These are phyloP conservation scores for Stephanodiscus triporus DNA, from an alignment of 108 stramenopile genomes.

Conservation along the genomic window DNA sequence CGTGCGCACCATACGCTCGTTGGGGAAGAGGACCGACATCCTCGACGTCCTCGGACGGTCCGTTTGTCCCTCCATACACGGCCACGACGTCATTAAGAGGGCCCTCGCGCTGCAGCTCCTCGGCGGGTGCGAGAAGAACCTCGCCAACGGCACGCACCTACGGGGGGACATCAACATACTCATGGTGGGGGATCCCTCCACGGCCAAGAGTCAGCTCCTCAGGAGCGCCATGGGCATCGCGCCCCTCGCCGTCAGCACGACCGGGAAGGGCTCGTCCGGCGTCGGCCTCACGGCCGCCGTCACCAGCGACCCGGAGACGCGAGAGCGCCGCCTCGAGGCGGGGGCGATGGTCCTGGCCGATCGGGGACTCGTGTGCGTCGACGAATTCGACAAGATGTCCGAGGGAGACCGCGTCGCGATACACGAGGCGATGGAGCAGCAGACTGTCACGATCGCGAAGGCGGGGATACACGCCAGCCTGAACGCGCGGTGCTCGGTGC, in stretches of 20 bases:
- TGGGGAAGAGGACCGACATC: slow-evolving; percentile 82
- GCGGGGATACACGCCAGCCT: slow-evolving; percentile 95
- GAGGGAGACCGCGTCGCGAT: slow-evolving; percentile 96
- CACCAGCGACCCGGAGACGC: slow-evolving; percentile 96
- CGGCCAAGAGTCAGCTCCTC: slow-evolving; percentile 98
- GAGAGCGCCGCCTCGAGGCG: slow-evolving; percentile 96
- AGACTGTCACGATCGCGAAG: slow-evolving; percentile 99
- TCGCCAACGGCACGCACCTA: slow-evolving; percentile 97
- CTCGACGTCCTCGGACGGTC: slow-evolving; percentile 83
- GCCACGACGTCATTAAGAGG: slow-evolving; percentile 96
- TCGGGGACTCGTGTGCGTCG: slow-evolving; percentile 98
- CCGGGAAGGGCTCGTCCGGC: slow-evolving; percentile 96
- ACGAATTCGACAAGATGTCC: slow-evolving; percentile 96
- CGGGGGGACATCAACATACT: slow-evolving; percentile 99
- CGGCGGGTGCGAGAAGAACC: slow-evolving; percentile 95
- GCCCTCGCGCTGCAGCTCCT: slow-evolving; percentile 93
- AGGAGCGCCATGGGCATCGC: slow-evolving; percentile 95
- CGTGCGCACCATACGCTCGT: slow-evolving; percentile 76
- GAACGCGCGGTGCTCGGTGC: slow-evolving; percentile 96
- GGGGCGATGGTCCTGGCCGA: slow-evolving; percentile 99
- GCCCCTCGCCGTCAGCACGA: slow-evolving; percentile 91
- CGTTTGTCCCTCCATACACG: slow-evolving; percentile 96
- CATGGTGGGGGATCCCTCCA: slow-evolving; percentile 99
- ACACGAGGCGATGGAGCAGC: slow-evolving; percentile 99
- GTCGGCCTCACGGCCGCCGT: slow-evolving; percentile 99